A percentile compares a stretch with the other conserved stretches of the same genome.
Conservation (phyloP, 352 stramenopile genomes). For the Pythium plurisporium region DNA sequence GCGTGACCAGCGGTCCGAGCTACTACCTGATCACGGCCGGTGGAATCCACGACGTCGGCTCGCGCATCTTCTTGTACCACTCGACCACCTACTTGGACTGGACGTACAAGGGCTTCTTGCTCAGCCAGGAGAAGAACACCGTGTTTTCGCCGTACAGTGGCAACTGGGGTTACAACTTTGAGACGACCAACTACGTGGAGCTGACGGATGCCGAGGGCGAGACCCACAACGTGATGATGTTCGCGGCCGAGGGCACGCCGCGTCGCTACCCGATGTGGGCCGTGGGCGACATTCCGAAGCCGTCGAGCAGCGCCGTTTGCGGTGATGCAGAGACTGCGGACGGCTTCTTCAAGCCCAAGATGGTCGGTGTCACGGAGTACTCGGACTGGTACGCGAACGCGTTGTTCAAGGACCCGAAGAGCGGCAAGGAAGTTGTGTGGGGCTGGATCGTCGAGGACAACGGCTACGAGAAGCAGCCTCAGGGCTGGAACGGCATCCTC, state of each 20-base stretch:
- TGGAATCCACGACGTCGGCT: slow-evolving; percentile 44
- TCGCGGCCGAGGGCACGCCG: slow-evolving; percentile 44
- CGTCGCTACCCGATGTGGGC: slow-evolving; percentile 64
- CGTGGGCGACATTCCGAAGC: slow-evolving; percentile 30
- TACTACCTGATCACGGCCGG: slow-evolving; percentile 57
- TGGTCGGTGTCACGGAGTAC: slow-evolving; percentile 58
- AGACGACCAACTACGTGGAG: slow-evolving; percentile 62
- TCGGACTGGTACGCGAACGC: slow-evolving; percentile 69
- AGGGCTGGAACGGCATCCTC: slow-evolving; percentile 66
- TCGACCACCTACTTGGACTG: slow-evolving; percentile 54
- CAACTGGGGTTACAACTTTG: slow-evolving; percentile 63
- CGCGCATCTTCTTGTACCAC: slow-evolving; percentile 66
- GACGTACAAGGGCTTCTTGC: slow-evolving; percentile 61
- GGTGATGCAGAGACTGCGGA: slow-evolving; percentile 21
- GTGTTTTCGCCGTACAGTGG: slow-evolving; percentile 54
- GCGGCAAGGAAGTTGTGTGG: slow-evolving; percentile 49
- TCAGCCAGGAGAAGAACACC: slow-evolving; percentile 55
- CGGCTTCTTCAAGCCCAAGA: slow-evolving; percentile 43
- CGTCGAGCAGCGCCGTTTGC: slow-evolving; percentile 7
- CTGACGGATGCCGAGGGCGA: slow-evolving; percentile 51
- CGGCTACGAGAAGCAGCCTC: slow-evolving; percentile 38
- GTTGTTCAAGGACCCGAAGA: slow-evolving; percentile 57
- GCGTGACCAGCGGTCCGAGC: slow-evolving; percentile 24
- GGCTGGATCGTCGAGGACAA: slow-evolving; percentile 67
- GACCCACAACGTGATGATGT: slow-evolving; percentile 61